A percentile compares a stretch with the other conserved stretches of the same genome.
Evolutionary conservation across 2,329 filamentous ascomycete genomes (phyloP).

Genomic region (Clarireedia sp.): DNA sequence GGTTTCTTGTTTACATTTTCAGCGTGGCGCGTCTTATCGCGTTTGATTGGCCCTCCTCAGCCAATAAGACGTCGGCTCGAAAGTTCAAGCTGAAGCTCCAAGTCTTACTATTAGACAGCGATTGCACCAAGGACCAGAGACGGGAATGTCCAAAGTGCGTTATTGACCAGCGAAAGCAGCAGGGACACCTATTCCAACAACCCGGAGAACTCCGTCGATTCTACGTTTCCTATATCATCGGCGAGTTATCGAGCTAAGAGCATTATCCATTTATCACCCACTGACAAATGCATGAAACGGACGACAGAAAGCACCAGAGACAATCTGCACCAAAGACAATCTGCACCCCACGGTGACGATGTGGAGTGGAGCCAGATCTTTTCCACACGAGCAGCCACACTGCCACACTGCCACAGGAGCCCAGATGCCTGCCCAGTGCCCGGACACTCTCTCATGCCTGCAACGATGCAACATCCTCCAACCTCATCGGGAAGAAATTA

Average conservation of each 20-base stretch:
- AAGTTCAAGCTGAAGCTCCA: not conserved
- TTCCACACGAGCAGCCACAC: too few species aligned
- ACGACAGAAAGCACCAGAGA: not conserved
- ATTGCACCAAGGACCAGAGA: too few species aligned
- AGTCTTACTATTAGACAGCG: too few species aligned
- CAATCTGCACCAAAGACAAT: not conserved
- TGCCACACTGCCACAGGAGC: too few species aligned
- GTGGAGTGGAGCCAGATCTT: not conserved
- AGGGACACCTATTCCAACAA: not conserved
- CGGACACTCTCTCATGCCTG: not conserved
- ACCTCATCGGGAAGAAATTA: slow-evolving; percentile 8
- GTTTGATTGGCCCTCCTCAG: not conserved
- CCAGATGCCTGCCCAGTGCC: not conserved
- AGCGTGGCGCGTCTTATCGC: not conserved
- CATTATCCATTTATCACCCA: not conserved
- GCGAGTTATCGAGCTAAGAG: not conserved
- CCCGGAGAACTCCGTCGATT: too few species aligned
- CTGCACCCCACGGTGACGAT: slow-evolving; percentile 7
- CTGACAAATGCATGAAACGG: not conserved
- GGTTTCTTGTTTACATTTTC: slow-evolving; percentile 5
- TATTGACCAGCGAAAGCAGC: not conserved
- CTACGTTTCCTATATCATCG: not conserved
- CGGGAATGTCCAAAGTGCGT: too few species aligned
- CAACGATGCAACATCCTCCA: not conserved
- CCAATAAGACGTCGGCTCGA: not conserved